Evolutionary conservation across 768 basidiomycete genomes (phyloP), one percentile per base, ranked within the genome.

Genomic region (Trametes coccinea): DNA sequence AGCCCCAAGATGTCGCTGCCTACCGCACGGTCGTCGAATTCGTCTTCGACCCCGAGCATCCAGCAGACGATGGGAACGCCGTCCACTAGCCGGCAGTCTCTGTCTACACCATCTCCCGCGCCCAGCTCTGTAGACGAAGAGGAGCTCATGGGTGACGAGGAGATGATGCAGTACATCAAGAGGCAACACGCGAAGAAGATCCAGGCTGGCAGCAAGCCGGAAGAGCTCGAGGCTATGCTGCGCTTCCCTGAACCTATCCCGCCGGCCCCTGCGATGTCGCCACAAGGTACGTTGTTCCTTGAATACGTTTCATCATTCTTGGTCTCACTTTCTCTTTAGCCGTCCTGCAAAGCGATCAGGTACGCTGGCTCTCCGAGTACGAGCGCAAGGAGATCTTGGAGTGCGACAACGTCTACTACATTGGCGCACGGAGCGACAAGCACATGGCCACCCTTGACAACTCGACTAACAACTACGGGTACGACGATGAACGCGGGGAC

Each of bases 401-500:
- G 62, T 94, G 87, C 73, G 84, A 89, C 10, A 79, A 83, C 9
- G 86, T 98, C 33, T 98, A 93, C 74, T 96, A 78, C 70, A 78
- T 90, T 55, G 95, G 95, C 31, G 83, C 85, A 5, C 81, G 82
- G 60, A 90, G 89, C 70, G 86, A 85, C 70, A 98, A 98, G 81
- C 94, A 93, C 71, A 81, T 77, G 60, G 93, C 94, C 0, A 85
- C 84, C 29, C 77, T 80, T 7, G 89, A 93, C 55, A 82, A 84
- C 64, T 73, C 89, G 5, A 81, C 84, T 17, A 94, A 95, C 74
- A 99, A 99, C 74, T 85, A 90, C 70, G 92, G 97, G 31, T 99
- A 95, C 68, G 97, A 99, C 71, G 97, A 99, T 72, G 97, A 99
- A 31, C 89, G 97, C 34, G 97, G 97, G 37, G 97, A 99, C 76